Conservation (phyloP, 768 basidiomycete species). For the Obba rivulosa region DNA sequence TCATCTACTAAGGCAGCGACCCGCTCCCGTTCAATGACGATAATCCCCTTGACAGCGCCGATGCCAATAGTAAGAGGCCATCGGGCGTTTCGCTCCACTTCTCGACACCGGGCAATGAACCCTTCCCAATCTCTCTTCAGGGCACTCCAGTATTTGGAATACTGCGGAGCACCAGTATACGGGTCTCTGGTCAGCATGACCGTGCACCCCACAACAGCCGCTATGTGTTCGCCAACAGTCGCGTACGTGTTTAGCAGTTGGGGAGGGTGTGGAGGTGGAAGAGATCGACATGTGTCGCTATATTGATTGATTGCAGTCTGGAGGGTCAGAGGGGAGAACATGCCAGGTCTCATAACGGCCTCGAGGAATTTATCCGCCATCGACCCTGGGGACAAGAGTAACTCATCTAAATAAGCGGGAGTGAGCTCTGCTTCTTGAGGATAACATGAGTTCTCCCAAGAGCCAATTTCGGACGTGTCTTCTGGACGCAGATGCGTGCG, state of each 20-base stretch:
- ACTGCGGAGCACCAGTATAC: conserved; percentile 73
- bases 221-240: conserved; percentile 69
- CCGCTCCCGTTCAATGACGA: conserved; percentile 76
- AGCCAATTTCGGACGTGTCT: conserved; percentile 30
- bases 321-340: conserved; percentile 81
- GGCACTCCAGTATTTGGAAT: conserved; percentile 77
- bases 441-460: conserved; percentile 56
- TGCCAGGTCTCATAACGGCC: conserved; percentile 80
- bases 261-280: conserved; percentile 51
- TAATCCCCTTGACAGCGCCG: conserved; percentile 36
- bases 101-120: conserved; percentile 84
- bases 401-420: conserved; percentile 84
- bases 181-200: conserved; percentile 68
- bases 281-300: conserved; percentile 61
- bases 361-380: conserved; percentile 76
- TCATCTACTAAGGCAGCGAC: conserved; percentile 57
- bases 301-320: conserved; percentile 82
- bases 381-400: conserved; percentile 65
- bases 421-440: conserved; percentile 73
- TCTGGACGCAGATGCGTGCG: conserved; percentile 31
- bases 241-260: conserved; percentile 59
- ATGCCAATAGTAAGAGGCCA: conserved; percentile 71
- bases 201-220: conserved; percentile 81
- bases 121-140: conserved; percentile 95
- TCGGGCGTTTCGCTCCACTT: conserved; percentile 81